Conservation (phyloP, 768 basidiomycete genomes). For the Termitomyces sp. region DNA sequence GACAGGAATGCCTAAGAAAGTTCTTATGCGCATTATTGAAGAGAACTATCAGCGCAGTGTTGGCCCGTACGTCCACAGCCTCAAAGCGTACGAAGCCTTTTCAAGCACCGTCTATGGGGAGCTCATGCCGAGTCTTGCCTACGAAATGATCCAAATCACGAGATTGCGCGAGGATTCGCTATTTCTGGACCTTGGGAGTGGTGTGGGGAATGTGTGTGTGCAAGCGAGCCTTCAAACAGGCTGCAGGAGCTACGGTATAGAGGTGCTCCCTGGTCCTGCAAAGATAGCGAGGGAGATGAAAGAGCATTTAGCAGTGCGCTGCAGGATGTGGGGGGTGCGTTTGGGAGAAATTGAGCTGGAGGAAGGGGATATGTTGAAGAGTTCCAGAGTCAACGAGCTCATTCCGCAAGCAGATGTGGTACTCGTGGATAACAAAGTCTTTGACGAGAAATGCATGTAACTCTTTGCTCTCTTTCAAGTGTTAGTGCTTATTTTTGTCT, state of each 20-base stretch:
- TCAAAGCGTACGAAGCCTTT: slow-evolving; percentile 80
- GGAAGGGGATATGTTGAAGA: slow-evolving; percentile 81
- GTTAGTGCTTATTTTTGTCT: slow-evolving; percentile 4
- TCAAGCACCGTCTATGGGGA: slow-evolving; percentile 88
- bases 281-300: slow-evolving; percentile 73
- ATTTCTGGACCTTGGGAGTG: slow-evolving; percentile 82
- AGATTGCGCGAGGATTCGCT: slow-evolving; percentile 53
- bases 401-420: slow-evolving; percentile 86
- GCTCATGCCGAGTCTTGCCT: slow-evolving; percentile 76
- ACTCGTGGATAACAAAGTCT: slow-evolving; percentile 85
- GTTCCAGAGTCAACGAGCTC: slow-evolving; percentile 58
- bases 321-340: slow-evolving; percentile 86
- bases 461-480: not conserved
- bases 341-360: slow-evolving; percentile 74
- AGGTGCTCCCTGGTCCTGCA: slow-evolving; percentile 74
- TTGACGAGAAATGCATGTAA: slow-evolving; percentile 62
- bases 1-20: slow-evolving; percentile 52
- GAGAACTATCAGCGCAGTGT: slow-evolving; percentile 93
- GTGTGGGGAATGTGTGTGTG: slow-evolving; percentile 79
- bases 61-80: slow-evolving; percentile 78
- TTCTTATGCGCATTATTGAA: slow-evolving; percentile 73
- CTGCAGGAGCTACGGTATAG: slow-evolving; percentile 72
- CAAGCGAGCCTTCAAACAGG: slow-evolving; percentile 81
- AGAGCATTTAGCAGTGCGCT: slow-evolving; percentile 67
- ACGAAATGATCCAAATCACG: slow-evolving; percentile 58